Conservation (phyloP, 2,329 filamentous ascomycete genomes). For the Trichoderma arundinaceum region DNA sequence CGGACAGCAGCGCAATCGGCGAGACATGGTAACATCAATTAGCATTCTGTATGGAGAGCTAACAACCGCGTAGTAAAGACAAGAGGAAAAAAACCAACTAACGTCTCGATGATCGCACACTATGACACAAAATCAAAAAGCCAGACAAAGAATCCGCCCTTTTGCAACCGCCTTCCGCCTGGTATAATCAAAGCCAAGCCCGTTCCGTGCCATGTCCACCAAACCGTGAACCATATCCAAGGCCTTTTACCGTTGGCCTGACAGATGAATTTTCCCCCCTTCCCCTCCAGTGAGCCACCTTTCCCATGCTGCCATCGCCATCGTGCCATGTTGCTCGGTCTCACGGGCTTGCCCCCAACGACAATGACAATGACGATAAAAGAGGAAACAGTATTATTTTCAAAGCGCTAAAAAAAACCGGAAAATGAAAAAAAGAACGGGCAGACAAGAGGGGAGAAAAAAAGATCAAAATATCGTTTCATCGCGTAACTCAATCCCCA, state of each 20-base stretch:
- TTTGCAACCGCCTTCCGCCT: conserved; percentile 7
- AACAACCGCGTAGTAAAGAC: conserved; percentile 1
- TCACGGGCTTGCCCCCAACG: background rate
- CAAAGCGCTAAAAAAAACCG: background rate
- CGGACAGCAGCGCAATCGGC: background rate
- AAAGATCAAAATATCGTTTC: conserved; percentile 35
- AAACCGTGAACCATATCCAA: conserved; percentile 16
- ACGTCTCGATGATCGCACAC: conserved; percentile 24
- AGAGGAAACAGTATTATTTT: conserved; percentile 3
- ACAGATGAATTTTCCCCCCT: conserved; percentile 22
- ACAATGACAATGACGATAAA: background rate
- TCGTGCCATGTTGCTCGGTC: conserved; percentile 9
- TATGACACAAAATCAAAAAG: conserved; percentile 5
- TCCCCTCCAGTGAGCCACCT: conserved; percentile 15
- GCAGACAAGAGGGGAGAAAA: conserved; percentile 30
- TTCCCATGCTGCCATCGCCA: background rate
- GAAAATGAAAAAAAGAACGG: background rate
- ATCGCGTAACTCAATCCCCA: conserved; percentile 30
- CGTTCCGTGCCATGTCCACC: conserved; percentile 27
- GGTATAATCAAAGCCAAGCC: conserved; percentile 13
- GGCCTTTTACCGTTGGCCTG: conserved; percentile 16
- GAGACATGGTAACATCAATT: conserved; percentile 1
- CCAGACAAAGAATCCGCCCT: conserved; percentile 9
- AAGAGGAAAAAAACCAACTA: background rate
- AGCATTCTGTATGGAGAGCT: conserved; percentile 8